These are phyloP conservation scores for Danielia reshetovae DNA, from an alignment of 805 yeast genomes.

Conservation along the genomic window DNA sequence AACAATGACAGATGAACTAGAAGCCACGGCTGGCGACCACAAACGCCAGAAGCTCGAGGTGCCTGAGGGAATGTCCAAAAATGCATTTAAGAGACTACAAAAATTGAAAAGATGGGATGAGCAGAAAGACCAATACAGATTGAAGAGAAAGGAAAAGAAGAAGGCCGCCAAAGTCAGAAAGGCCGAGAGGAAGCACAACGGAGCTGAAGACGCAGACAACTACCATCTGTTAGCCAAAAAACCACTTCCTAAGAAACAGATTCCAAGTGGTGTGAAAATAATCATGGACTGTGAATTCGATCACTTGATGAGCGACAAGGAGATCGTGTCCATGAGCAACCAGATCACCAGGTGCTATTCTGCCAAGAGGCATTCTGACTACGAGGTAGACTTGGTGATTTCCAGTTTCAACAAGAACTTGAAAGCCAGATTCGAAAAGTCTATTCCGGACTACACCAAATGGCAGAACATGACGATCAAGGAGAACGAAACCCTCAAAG, in stretches of 20 bases:
- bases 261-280: slow-evolving; percentile 46
- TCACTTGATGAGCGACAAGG: slow-evolving; percentile 77
- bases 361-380: slow-evolving; percentile 59
- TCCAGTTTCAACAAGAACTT: slow-evolving; percentile 65
- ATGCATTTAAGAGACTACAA: slow-evolving; percentile 75
- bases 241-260: slow-evolving; percentile 43
- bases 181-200: slow-evolving; percentile 27
- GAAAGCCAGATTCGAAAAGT: slow-evolving; percentile 62
- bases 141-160: slow-evolving; percentile 54
- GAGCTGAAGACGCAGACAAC: slow-evolving; percentile 11
- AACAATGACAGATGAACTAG: no score
- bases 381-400: slow-evolving; percentile 55
- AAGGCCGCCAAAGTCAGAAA: slow-evolving; percentile 16
- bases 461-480: slow-evolving; percentile 67
- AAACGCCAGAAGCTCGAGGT: slow-evolving; percentile 25
- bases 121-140: slow-evolving; percentile 56
- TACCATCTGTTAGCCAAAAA: slow-evolving; percentile 24
- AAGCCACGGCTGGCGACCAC: neutral
- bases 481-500: slow-evolving; percentile 30
- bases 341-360: slow-evolving; percentile 84
- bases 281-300: slow-evolving; percentile 91
- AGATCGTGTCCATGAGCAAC: slow-evolving; percentile 62
- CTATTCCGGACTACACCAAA: slow-evolving; percentile 50
- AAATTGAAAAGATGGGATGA: slow-evolving; percentile 58
- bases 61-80: slow-evolving; percentile 87